Conservation (phyloP, 805 yeast genomes). For the Grigorovia jiainica region DNA sequence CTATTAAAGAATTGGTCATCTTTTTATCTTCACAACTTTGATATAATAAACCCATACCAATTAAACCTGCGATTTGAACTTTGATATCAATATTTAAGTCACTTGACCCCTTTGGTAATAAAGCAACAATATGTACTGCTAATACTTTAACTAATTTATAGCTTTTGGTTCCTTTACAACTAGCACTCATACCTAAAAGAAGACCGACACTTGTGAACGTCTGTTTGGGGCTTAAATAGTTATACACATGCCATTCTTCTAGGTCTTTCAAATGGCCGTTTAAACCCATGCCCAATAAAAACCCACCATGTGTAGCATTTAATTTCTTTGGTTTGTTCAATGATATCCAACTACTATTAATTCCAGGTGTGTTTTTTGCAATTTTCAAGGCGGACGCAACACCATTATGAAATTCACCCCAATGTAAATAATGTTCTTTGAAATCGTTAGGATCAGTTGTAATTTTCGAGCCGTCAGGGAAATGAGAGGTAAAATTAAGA, state of each 20-base stretch:
- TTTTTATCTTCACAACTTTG: constrained; percentile 70
- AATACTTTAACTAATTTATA: constrained; percentile 79
- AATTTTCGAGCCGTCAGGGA: constrained; percentile 62
- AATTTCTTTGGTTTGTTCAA: constrained; percentile 67
- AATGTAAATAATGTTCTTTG: constrained; percentile 24
- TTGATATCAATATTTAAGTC: constrained; percentile 74
- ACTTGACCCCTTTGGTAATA: constrained; percentile 83
- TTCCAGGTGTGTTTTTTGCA: constrained; percentile 53
- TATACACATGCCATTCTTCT: constrained; percentile 96
- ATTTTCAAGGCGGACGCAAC: constrained; percentile 78
- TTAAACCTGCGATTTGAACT: constrained; percentile 85
- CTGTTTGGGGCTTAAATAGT: constrained; percentile 84
- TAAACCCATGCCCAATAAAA: constrained; percentile 81
- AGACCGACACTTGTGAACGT: constrained; percentile 78
- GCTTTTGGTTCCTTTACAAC: constrained; percentile 75
- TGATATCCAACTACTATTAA: constrained; percentile 78
- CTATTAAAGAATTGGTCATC: constrained; percentile 69
- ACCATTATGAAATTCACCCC: constrained; percentile 93
- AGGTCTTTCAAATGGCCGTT: constrained; percentile 76
- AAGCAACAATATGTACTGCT: constrained; percentile 86
- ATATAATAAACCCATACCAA: constrained; percentile 84
- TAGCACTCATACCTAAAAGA: constrained; percentile 86
- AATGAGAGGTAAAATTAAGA: constrained; percentile 55
- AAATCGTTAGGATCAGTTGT: constrained; percentile 33
- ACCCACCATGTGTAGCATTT: constrained; percentile 87